A percentile compares a stretch with the other conserved stretches of the same genome.
phyloP scores from a whole-genome alignment of 768 basidiomycete genomes.

The Cytidiella melzeri region DNA sequence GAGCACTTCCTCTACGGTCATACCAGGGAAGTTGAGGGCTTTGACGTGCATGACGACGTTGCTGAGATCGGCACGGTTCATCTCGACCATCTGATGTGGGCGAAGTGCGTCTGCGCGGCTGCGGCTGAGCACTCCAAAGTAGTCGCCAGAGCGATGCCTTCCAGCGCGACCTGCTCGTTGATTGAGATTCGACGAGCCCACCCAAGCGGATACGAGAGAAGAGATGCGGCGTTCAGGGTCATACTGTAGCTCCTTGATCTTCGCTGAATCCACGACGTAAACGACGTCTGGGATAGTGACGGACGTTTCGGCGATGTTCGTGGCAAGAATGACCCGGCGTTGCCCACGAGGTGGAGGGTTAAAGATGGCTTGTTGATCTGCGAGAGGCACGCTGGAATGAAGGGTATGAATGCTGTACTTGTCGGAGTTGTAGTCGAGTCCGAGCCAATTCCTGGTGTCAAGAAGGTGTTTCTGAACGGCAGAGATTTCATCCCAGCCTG shows the following conservation, averaged over 20 bases:
- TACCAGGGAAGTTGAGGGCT: conserved; percentile 80
- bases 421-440: conserved; percentile 48
- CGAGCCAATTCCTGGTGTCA: conserved; percentile 39
- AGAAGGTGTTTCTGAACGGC: conserved; percentile 61
- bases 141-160: conserved; percentile 85
- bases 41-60: conserved; percentile 97
- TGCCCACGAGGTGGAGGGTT: conserved; percentile 72
- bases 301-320: conserved; percentile 94
- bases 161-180: conserved; percentile 92
- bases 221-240: conserved; percentile 88
- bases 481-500: conserved; percentile 91
- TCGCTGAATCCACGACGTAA: conserved; percentile 86
- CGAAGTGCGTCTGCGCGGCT: conserved; percentile 53
- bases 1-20: conserved; percentile 84
- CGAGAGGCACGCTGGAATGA: conserved; percentile 84
- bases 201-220: conserved; percentile 85
- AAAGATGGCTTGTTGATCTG: conserved; percentile 87
- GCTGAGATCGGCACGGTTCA: conserved; percentile 85
- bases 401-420: conserved; percentile 72
- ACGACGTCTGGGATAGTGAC: conserved; percentile 94
- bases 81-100: conserved; percentile 88
- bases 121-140: conserved; percentile 76
- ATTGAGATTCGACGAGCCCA: conserved; percentile 83
- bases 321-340: conserved; percentile 85
- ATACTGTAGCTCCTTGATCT: conserved; percentile 84